Percentiles rank a stretch among this genome's conserved stretches.
These are phyloP conservation scores for Diaporthe sp. DNA, from an alignment of 2,329 filamentous ascomycete species.

Conservation along the genomic window DNA sequence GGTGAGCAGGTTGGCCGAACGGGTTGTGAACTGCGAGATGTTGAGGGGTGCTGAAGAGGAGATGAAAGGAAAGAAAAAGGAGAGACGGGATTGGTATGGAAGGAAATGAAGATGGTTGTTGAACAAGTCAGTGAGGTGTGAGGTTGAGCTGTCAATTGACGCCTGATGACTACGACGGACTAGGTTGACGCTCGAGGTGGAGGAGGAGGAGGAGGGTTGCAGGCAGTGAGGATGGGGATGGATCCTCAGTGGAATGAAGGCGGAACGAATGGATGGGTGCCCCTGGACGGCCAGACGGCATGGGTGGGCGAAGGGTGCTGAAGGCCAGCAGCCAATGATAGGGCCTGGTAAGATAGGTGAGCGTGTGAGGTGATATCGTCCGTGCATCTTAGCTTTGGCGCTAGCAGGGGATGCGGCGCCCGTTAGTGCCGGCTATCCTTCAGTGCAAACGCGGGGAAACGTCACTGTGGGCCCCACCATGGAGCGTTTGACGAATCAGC, in stretches of 20 bases:
- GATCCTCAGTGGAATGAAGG: conserved; percentile 10
- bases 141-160: conserved; percentile 12
- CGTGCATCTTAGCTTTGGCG: conserved; percentile 8
- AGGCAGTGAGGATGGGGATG: conserved; percentile 5
- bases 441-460: conserved; percentile 28
- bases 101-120: conserved; percentile 7
- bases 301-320: conserved; percentile 11
- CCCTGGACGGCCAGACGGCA: conserved; percentile 16
- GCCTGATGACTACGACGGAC: neutral
- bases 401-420: neutral
- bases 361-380: conserved; percentile 8
- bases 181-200: neutral
- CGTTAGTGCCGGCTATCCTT: conserved; percentile 19
- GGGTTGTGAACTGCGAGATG: neutral
- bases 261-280: conserved; percentile 11
- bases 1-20: neutral
- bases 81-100: neutral
- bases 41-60: neutral
- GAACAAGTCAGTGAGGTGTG: neutral
- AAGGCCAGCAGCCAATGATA: neutral
- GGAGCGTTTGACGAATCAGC: conserved; percentile 24
- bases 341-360: neutral
- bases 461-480: conserved; percentile 17
- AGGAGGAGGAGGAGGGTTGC: neutral
- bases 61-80: neutral